Conservation (phyloP, 257 asterid genomes). For the Plantago ovata region DNA sequence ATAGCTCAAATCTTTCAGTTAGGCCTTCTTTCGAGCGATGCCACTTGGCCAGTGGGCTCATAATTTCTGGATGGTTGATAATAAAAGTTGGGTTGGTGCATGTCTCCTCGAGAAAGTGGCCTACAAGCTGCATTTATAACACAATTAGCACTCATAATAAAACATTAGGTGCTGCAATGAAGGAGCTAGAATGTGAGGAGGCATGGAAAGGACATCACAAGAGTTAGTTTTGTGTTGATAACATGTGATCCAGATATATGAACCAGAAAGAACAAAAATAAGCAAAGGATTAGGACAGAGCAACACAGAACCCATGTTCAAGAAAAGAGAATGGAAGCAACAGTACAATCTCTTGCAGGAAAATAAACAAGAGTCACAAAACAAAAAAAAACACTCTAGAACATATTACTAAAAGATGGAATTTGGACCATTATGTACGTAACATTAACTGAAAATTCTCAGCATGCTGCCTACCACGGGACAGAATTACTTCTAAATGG, state of each 20-base stretch:
- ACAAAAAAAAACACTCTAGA: too few relatives aligned
- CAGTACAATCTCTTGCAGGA: too few relatives aligned
- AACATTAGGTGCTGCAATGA: neutral
- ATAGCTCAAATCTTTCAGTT: constrained; percentile 85
- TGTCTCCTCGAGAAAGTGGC: constrained; percentile 86
- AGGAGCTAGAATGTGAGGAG: neutral
- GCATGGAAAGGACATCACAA: neutral
- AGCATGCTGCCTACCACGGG: too few relatives aligned
- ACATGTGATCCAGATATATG: neutral
- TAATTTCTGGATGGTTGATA: constrained; percentile 90
- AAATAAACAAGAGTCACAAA: too few relatives aligned
- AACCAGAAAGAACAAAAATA: neutral
- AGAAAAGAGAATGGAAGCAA: too few relatives aligned
- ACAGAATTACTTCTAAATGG: too few relatives aligned
- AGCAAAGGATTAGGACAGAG: too few relatives aligned
- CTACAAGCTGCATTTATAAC: constrained; percentile 57
- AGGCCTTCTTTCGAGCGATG: constrained; percentile 77
- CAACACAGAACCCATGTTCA: too few relatives aligned
- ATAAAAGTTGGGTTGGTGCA: constrained; percentile 73
- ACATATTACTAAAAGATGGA: neutral
- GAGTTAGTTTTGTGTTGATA: neutral
- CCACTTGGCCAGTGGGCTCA: constrained; percentile 97
- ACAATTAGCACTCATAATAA: neutral
- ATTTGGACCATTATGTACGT: neutral
- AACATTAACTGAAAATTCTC: neutral